Evolutionary conservation across 495 filamentous ascomycete species (phyloP).

Genomic region (Evansstolkia leycettana): DNA sequence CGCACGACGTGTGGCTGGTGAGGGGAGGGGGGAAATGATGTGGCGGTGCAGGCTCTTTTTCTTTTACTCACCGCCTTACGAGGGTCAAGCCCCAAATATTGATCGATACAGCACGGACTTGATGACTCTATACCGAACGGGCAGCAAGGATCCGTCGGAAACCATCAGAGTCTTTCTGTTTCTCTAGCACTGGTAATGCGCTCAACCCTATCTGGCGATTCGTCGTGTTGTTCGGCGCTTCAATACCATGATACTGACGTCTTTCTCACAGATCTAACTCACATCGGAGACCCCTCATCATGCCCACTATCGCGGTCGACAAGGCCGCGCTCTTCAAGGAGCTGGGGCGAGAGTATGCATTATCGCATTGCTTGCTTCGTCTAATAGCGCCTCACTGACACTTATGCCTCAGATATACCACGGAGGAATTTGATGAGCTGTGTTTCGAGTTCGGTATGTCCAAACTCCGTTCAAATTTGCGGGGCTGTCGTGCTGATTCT

Average conservation of each 20-base stretch:
- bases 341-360: slow-evolving; percentile 70
- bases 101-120: slow-evolving; percentile 6
- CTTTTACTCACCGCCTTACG: slow-evolving; percentile 1
- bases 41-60: slow-evolving; percentile 16
- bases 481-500: slow-evolving; percentile 24
- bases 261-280: slow-evolving; percentile 4
- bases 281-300: slow-evolving; percentile 25
- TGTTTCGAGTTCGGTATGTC: slow-evolving; percentile 91
- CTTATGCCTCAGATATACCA: slow-evolving; percentile 55
- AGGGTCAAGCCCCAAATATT: slow-evolving; percentile 14
- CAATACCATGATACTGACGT: background rate
- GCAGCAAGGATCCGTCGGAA: background rate
- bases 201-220: background rate
- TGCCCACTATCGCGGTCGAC: slow-evolving; percentile 88
- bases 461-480: slow-evolving; percentile 3
- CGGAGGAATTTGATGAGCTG: slow-evolving; percentile 87
- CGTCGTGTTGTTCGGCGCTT: background rate
- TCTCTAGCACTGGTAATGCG: background rate
- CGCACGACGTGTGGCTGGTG: slow-evolving; percentile 14
- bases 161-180: background rate
- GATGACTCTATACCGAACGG: slow-evolving; percentile 8
- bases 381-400: no score
- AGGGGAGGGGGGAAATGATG: slow-evolving; percentile 2
- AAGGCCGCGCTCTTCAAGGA: slow-evolving; percentile 91
- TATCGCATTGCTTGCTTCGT: slow-evolving; percentile 3